Conservation (phyloP, 2,329 filamentous ascomycete genomes). For the Ilyonectria sp. region DNA sequence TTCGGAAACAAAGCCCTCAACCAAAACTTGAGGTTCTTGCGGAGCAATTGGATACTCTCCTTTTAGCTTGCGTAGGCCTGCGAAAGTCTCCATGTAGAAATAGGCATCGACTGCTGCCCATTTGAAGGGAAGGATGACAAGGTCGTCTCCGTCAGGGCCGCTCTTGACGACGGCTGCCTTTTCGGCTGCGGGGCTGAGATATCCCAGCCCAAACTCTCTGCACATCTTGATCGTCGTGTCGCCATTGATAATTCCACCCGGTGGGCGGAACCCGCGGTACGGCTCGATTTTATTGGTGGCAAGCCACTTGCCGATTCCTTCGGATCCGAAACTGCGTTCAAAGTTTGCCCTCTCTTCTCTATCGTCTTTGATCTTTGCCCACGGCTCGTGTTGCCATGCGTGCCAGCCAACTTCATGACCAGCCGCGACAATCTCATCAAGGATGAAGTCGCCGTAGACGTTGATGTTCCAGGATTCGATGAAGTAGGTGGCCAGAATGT, state of each 20-base stretch:
- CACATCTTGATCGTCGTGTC: slow-evolving; percentile 9
- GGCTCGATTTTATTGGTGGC: not conserved
- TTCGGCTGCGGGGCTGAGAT: slow-evolving; percentile 19
- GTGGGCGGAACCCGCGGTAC: slow-evolving; percentile 16
- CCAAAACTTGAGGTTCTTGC: not conserved
- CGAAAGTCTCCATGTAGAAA: slow-evolving; percentile 23
- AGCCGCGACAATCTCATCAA: slow-evolving; percentile 1
- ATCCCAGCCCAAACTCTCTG: slow-evolving; percentile 13
- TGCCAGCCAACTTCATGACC: slow-evolving; percentile 23
- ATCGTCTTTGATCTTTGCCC: slow-evolving; percentile 9
- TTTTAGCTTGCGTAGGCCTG: slow-evolving; percentile 15
- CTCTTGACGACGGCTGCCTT: not conserved
- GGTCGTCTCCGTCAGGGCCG: not conserved
- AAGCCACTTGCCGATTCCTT: not conserved
- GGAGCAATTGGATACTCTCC: slow-evolving; percentile 4
- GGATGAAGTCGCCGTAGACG: slow-evolving; percentile 19
- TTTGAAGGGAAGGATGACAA: slow-evolving; percentile 18
- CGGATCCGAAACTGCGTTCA: slow-evolving; percentile 11
- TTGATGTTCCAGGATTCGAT: slow-evolving; percentile 25
- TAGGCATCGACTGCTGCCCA: slow-evolving; percentile 24
- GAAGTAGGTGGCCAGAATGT: slow-evolving; percentile 17
- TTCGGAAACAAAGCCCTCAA: not conserved
- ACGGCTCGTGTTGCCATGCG: slow-evolving; percentile 18
- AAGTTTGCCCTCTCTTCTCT: slow-evolving; percentile 19
- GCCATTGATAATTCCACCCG: slow-evolving; percentile 12